Evolutionary conservation across 73 alveolate species (phyloP).

Genomic region (Paramecium octaurelia): DNA sequence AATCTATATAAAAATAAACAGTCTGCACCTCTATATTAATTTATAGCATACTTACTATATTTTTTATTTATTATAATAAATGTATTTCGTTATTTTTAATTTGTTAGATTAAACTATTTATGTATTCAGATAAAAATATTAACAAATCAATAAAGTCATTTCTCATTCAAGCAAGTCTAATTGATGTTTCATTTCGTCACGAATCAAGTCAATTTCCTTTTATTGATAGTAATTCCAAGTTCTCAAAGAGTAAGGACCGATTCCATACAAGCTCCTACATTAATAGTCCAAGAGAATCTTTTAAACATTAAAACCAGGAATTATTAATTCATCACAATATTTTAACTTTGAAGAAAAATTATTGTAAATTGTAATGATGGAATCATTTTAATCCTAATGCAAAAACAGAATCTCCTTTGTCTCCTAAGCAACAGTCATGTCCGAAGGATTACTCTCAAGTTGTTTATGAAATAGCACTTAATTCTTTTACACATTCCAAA

Average conservation of each 20-base stretch:
- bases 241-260: conserved; percentile 16
- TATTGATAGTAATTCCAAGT: conserved; percentile 18
- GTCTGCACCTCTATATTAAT: not conserved
- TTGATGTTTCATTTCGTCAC: not conserved
- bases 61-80: not conserved
- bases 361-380: not conserved
- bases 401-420: not conserved
- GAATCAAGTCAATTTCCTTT: not conserved
- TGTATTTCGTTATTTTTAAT: not conserved
- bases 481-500: conserved; percentile 1
- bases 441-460: not conserved
- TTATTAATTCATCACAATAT: not conserved
- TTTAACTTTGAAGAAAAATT: not conserved
- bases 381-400: not conserved
- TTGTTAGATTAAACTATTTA: not conserved
- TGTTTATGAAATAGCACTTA: not conserved
- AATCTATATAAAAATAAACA: not conserved
- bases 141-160: not conserved
- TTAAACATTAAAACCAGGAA: not conserved
- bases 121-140: not conserved
- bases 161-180: not conserved
- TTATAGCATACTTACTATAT: not conserved
- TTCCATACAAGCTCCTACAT: not conserved
- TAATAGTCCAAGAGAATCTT: not conserved
- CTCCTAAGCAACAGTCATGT: not conserved